Evolutionary conservation across 257 asterid genomes (phyloP), one percentile per base, ranked within the genome.

Genomic region (Solanum microdontum): DNA sequence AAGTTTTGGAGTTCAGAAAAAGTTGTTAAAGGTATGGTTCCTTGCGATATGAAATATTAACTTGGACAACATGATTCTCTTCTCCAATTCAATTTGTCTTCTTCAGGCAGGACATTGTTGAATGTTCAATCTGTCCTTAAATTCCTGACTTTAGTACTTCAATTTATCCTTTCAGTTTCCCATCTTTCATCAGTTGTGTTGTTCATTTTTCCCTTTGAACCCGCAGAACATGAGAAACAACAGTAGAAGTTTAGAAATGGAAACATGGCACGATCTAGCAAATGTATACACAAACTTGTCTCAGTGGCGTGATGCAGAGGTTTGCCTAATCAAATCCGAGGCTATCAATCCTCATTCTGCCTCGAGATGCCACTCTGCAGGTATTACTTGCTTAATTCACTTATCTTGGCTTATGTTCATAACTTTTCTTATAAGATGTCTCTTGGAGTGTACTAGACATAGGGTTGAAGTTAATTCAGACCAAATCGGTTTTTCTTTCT

Each of bases 181-280:
- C 43, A 32, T 82, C 43, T 48, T 51, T 82, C 26, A 17, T 28
- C 43, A 48, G 43, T 82, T 58, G 66, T 2, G 3, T 58, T 58
- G 83, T 48, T 51, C 43, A 15, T 82, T 48, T 28, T 48, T 1
- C 12, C 43, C 85, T 51, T 82, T 82, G 21, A 62, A 58, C 89
- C 86, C 80, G 40, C 96, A 93, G 98, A 91, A 91, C 87, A 90
- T 84, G 92, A 90, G 90, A 88, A 91, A 87, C 70, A 75, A 28
- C 55, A 86, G 70, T 43, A 87, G 90, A 74, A 94, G 88, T 83
- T 87, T 95, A 87, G 99, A 96, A 93, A 90, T 94, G 94, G 98
- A 95, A 92, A 94, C 95, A 76, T 96, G 99, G 99, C 98, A 95
- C 37, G 99, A 95, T 90, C 93, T 96, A 17, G 98, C 99, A 10